phyloP scores from a whole-genome alignment of 2,329 filamentous ascomycete species.

The Xylaria hypoxylon region DNA sequence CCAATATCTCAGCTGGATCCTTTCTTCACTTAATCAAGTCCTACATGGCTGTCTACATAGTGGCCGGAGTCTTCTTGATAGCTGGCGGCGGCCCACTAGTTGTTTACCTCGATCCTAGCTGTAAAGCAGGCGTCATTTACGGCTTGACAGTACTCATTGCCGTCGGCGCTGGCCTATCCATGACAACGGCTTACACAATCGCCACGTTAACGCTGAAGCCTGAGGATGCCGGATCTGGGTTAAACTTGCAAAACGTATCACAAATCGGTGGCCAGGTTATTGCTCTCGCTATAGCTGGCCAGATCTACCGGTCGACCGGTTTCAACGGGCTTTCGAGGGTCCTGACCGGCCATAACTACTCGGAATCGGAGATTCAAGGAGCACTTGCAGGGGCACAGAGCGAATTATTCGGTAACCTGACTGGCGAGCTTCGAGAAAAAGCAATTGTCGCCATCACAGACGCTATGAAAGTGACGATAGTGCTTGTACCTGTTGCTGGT shows the following conservation, averaged over 20 bases:
- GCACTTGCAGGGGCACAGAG: slow-evolving; percentile 47
- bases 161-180: slow-evolving; percentile 45
- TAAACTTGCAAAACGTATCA: slow-evolving; percentile 31
- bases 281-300: slow-evolving; percentile 23
- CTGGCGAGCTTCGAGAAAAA: background rate
- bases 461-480: background rate
- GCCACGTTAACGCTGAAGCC: slow-evolving; percentile 48
- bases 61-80: slow-evolving; percentile 28
- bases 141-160: slow-evolving; percentile 52
- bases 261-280: slow-evolving; percentile 32
- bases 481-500: background rate
- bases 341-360: slow-evolving; percentile 46
- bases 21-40: background rate
- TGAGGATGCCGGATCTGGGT: slow-evolving; percentile 8
- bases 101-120: slow-evolving; percentile 41
- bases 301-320: slow-evolving; percentile 37
- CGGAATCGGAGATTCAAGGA: slow-evolving; percentile 46
- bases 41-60: slow-evolving; percentile 42
- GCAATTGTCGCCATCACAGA: background rate
- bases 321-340: slow-evolving; percentile 39
- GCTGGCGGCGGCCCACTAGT: slow-evolving; percentile 1
- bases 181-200: slow-evolving; percentile 51
- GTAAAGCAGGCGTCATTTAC: slow-evolving; percentile 45
- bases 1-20: slow-evolving; percentile 42
- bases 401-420: background rate